Conservation (phyloP, 2,329 filamentous ascomycete genomes). For the Dactylellina haptotyla region DNA sequence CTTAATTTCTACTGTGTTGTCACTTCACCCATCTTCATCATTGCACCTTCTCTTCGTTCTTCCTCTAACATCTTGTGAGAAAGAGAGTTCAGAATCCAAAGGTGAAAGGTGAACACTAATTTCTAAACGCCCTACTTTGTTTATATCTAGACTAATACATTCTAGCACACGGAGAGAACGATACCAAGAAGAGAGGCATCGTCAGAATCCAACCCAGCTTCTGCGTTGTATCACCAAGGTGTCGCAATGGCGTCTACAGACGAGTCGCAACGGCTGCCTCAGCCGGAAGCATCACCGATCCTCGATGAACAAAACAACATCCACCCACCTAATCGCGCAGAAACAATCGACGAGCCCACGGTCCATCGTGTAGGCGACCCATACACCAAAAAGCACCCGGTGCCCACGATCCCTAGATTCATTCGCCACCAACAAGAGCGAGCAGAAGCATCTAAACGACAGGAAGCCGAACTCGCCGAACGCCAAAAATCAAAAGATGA, state of each 20-base stretch:
- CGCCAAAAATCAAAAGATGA: conserved; percentile 18
- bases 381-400: conserved; percentile 39
- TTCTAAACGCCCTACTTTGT: too few species aligned
- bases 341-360: conserved; percentile 38
- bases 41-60: too few species aligned
- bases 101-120: too few species aligned
- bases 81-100: too few species aligned
- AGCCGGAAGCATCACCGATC: background rate
- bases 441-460: conserved; percentile 35
- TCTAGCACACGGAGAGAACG: too few species aligned
- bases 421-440: conserved; percentile 42
- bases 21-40: too few species aligned
- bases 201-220: too few species aligned
- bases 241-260: conserved; percentile 30
- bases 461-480: conserved; percentile 41
- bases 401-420: conserved; percentile 44
- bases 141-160: too few species aligned
- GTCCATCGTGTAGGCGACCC: conserved; percentile 46
- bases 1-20: too few species aligned
- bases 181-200: too few species aligned
- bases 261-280: conserved; percentile 1
- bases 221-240: conserved; percentile 7
- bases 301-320: conserved; percentile 10
- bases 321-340: conserved; percentile 13
- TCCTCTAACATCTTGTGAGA: too few species aligned